phyloP scores from a whole-genome alignment of 2,329 filamentous ascomycete species.

The Neonectria ditissima region DNA sequence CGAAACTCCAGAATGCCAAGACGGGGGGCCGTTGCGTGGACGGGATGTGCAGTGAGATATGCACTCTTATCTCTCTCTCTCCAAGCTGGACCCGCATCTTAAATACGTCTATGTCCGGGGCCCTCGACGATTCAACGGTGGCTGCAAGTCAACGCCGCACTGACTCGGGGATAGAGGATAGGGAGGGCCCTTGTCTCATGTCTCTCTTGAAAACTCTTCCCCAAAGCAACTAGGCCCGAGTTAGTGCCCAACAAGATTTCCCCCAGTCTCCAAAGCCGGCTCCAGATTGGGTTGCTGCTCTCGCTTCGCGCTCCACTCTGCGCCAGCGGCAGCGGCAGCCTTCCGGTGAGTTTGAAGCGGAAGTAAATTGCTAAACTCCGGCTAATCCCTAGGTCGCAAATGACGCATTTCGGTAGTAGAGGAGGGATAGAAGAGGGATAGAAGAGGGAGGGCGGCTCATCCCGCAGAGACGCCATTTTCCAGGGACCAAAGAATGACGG shows the following conservation, averaged over 20 bases:
- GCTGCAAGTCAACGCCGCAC: neutral
- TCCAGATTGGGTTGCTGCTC: neutral
- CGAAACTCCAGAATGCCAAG: neutral
- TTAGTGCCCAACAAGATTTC: neutral
- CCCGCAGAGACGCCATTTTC: neutral
- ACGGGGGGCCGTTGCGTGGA: too few species aligned
- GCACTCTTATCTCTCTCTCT: neutral
- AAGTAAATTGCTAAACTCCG: neutral
- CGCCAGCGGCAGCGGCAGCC: neutral
- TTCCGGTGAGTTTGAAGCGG: neutral
- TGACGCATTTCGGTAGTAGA: neutral
- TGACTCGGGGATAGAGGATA: too few species aligned
- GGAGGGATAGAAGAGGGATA: too few species aligned
- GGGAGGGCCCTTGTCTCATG: too few species aligned
- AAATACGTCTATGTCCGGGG: neutral
- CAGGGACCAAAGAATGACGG: neutral
- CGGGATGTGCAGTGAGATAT: too few species aligned
- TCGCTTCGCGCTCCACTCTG: neutral
- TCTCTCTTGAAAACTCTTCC: neutral
- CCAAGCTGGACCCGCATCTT: neutral
- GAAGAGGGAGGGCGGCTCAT: neutral
- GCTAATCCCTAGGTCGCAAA: neutral
- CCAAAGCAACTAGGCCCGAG: neutral
- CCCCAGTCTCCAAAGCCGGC: neutral
- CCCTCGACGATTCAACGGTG: neutral